These are phyloP conservation scores for Solanum verrucosum DNA, from an alignment of 257 asterid species.

Conservation along the genomic window DNA sequence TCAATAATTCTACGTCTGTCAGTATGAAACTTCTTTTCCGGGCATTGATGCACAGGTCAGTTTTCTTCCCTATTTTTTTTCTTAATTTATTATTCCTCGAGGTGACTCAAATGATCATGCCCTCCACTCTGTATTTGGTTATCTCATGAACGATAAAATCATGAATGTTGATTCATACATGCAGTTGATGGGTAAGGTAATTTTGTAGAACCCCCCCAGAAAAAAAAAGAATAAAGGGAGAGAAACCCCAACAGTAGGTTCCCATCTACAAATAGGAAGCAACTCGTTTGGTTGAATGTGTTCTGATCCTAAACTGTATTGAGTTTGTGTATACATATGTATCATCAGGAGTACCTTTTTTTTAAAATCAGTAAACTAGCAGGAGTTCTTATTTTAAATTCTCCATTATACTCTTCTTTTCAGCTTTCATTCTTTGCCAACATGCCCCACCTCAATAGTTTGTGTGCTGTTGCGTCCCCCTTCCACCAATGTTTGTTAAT, in stretches of 20 bases:
- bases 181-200: not conserved
- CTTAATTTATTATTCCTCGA: not conserved
- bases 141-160: not conserved
- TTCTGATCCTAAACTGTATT: not conserved
- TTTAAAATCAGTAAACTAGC: not conserved
- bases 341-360: not conserved
- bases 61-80: not conserved
- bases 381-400: not conserved
- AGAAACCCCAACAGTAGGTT: not conserved
- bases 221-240: not conserved
- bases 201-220: not conserved
- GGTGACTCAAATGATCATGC: not conserved
- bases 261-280: not conserved
- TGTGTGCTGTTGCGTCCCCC: not conserved
- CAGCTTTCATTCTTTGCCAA: not conserved
- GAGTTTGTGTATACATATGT: not conserved
- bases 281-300: not conserved
- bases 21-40: conserved; percentile 62
- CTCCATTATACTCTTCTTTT: not conserved
- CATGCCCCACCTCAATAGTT: not conserved
- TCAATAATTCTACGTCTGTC: conserved; percentile 59
- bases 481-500: not conserved
- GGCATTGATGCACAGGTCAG: conserved; percentile 85
- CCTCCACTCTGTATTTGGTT: not conserved
- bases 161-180: not conserved